Conservation (phyloP, 116 monocot species). For the Iris pallida region DNA sequence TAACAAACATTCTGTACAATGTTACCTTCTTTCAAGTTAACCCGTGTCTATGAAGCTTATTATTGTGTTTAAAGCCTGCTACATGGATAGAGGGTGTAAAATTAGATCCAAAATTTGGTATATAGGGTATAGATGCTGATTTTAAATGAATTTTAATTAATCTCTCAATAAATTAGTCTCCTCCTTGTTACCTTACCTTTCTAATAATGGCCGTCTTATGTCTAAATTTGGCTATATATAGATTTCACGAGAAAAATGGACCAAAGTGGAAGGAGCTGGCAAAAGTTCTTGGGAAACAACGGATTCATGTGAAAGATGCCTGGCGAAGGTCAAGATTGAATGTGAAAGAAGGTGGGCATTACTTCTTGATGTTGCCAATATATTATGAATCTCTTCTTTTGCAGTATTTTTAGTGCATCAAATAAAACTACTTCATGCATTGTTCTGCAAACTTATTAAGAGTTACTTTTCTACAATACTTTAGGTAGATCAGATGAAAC, state of each 20-base stretch:
- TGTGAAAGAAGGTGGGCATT: conserved; percentile 32
- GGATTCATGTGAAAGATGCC: conserved; percentile 57
- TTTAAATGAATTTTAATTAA: neutral
- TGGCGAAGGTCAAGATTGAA: conserved; percentile 53
- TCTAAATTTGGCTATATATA: conserved; percentile 12
- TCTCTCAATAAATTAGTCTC: neutral
- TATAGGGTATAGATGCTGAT: neutral
- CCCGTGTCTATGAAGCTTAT: neutral
- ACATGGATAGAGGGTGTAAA: neutral
- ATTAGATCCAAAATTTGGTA: neutral
- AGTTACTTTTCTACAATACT: too few species aligned
- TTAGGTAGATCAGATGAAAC: too few species aligned
- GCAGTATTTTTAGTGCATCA: too few species aligned
- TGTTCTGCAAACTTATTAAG: too few species aligned
- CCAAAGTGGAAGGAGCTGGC: conserved; percentile 46
- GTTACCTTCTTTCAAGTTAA: neutral
- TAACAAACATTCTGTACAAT: too few species aligned
- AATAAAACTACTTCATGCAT: too few species aligned
- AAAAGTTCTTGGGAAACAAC: conserved; percentile 35
- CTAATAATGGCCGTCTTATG: neutral
- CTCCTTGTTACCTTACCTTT: neutral
- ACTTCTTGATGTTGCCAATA: neutral
- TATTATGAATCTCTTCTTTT: too few species aligned
- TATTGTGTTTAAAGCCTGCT: neutral
- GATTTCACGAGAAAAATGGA: conserved; percentile 42